These are phyloP conservation scores for Tubosaeta sp. DNA, from an alignment of 768 basidiomycete genomes.

Conservation along the genomic window DNA sequence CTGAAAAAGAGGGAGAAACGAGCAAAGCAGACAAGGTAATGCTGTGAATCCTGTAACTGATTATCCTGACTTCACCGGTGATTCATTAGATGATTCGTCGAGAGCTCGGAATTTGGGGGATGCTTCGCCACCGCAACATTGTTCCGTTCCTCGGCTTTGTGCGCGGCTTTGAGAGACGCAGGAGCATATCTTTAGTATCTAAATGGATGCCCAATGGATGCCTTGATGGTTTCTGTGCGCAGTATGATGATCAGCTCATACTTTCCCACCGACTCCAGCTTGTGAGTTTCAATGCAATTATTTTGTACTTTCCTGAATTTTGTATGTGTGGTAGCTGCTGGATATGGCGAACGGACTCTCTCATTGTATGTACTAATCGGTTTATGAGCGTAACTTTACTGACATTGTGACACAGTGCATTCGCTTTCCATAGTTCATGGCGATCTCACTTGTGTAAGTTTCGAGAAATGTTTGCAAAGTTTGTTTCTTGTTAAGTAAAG, in stretches of 20 bases:
- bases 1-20: neutral
- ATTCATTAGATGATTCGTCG: constrained; percentile 14
- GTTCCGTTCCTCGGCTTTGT: constrained; percentile 21
- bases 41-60: no score
- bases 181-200: constrained; percentile 21
- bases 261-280: neutral
- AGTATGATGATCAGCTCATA: neutral
- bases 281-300: constrained; percentile 1
- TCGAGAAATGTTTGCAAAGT: neutral
- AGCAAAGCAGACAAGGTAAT: neutral
- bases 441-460: constrained; percentile 10
- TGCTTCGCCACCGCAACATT: constrained; percentile 18
- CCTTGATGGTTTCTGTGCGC: constrained; percentile 14
- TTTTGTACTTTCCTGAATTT: constrained; percentile 22
- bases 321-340: constrained; percentile 9
- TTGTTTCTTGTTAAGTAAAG: neutral
- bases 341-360: constrained; percentile 10
- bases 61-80: no score
- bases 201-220: constrained; percentile 28
- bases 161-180: constrained; percentile 18
- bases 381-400: neutral
- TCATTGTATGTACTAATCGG: neutral
- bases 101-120: constrained; percentile 24
- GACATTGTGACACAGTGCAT: constrained; percentile 5
- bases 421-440: constrained; percentile 9